These are phyloP conservation scores for Amylocystis lapponica DNA, from an alignment of 768 basidiomycete genomes.

Conservation along the genomic window DNA sequence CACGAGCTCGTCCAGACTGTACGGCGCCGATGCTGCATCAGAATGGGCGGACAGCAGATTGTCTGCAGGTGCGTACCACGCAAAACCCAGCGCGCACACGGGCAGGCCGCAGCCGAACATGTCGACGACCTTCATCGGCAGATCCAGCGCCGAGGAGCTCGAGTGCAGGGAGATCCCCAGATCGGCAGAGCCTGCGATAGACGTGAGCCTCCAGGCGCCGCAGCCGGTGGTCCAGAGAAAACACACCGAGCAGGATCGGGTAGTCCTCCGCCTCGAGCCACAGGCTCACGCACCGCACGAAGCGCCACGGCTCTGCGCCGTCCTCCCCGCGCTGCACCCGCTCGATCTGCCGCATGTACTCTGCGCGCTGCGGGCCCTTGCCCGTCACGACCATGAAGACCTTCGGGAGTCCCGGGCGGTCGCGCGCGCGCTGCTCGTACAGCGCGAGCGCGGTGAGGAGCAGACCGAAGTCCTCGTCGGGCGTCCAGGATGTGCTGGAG, in stretches of 20 bases:
- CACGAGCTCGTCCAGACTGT: constrained; percentile 82
- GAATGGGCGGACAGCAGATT: neutral
- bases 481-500: constrained; percentile 95
- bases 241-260: constrained; percentile 71
- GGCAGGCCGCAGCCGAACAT: constrained; percentile 98
- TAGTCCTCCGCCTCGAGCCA: constrained; percentile 94
- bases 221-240: neutral
- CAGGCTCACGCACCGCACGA: constrained; percentile 71
- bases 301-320: constrained; percentile 46
- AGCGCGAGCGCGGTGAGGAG: constrained; percentile 66
- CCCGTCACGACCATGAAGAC: constrained; percentile 85
- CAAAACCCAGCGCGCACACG: constrained; percentile 84
- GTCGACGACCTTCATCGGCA: constrained; percentile 99
- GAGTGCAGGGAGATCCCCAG: constrained; percentile 88
- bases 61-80: constrained; percentile 52
- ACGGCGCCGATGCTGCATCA: no score
- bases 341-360: constrained; percentile 70
- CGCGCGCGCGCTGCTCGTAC: constrained; percentile 59
- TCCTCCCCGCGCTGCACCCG: constrained; percentile 41
- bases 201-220: neutral
- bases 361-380: constrained; percentile 70
- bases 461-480: constrained; percentile 91
- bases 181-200: constrained; percentile 72
- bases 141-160: constrained; percentile 84
- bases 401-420: constrained; percentile 49